These are phyloP conservation scores for Wilcoxina mikolae DNA, from an alignment of 495 filamentous ascomycete species.

Conservation along the genomic window DNA sequence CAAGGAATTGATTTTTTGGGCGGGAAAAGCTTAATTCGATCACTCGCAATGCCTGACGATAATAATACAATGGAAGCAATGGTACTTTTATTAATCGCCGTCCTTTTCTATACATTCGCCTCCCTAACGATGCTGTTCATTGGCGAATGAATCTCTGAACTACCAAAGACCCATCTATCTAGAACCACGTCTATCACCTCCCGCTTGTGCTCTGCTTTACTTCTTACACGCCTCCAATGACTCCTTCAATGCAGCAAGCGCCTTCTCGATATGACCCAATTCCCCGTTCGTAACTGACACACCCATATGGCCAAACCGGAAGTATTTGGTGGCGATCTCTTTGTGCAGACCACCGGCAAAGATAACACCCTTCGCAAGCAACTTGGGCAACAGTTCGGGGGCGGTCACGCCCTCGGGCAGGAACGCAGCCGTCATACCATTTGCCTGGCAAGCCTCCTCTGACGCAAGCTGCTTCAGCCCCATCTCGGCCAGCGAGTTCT, in stretches of 20 bases:
- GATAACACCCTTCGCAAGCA: conserved; percentile 79
- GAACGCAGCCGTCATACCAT: conserved; percentile 95
- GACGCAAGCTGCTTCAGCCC: conserved; percentile 74
- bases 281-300: conserved; percentile 54
- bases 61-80: too few relatives aligned
- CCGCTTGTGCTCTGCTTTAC: too few relatives aligned
- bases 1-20: too few relatives aligned
- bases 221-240: conserved; percentile 43
- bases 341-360: conserved; percentile 94
- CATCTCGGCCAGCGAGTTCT: conserved; percentile 59
- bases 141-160: too few relatives aligned
- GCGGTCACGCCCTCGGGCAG: conserved; percentile 69
- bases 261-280: conserved; percentile 61
- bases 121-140: too few relatives aligned
- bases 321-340: conserved; percentile 44
- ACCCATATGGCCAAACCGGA: conserved; percentile 81
- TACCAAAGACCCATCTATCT: too few relatives aligned
- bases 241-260: conserved; percentile 59
- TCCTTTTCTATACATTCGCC: too few relatives aligned
- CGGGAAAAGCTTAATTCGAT: too few relatives aligned
- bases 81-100: too few relatives aligned
- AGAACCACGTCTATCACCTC: too few relatives aligned
- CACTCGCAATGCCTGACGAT: too few relatives aligned
- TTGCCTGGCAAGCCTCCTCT: conserved; percentile 78
- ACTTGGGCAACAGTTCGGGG: conserved; percentile 66